phyloP scores from a whole-genome alignment of 768 basidiomycete genomes.

The Leccinum fibrillosum region DNA sequence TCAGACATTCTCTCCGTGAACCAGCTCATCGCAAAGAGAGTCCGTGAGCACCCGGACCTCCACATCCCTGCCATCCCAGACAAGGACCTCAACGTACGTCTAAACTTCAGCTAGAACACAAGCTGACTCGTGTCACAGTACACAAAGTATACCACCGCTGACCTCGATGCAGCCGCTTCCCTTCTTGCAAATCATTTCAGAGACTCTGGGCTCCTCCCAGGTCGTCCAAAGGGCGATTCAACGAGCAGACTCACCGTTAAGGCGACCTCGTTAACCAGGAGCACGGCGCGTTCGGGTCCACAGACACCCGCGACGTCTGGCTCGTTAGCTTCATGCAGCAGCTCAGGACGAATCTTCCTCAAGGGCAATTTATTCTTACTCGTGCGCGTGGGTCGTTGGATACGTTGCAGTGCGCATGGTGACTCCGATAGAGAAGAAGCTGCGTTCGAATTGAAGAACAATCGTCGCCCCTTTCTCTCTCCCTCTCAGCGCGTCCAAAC shows the following conservation, averaged over 20 bases:
- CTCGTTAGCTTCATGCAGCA: too few relatives aligned
- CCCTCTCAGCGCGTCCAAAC: too few relatives aligned
- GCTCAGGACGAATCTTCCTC: too few relatives aligned
- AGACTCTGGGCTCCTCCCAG: constrained; percentile 15
- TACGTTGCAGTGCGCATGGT: too few relatives aligned
- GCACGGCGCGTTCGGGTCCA: too few relatives aligned
- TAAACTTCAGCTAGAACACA: not conserved
- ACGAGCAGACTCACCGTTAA: constrained; percentile 24
- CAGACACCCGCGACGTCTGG: too few relatives aligned
- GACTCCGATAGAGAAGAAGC: too few relatives aligned
- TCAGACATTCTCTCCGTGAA: constrained; percentile 24
- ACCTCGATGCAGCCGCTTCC: constrained; percentile 26
- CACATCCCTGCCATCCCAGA: constrained; percentile 25
- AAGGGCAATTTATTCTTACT: too few relatives aligned
- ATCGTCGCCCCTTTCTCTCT: too few relatives aligned
- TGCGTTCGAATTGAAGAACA: too few relatives aligned
- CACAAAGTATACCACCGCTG: constrained; percentile 22
- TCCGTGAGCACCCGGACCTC: constrained; percentile 18
- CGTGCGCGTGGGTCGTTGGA: too few relatives aligned
- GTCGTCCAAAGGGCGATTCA: constrained; percentile 24
- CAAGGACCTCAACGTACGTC: constrained; percentile 21
- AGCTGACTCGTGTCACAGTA: constrained; percentile 13
- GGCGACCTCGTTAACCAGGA: too few relatives aligned
- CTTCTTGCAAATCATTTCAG: constrained; percentile 24
- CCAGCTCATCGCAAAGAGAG: constrained; percentile 23